Conservation (phyloP, 148 eudicot species). For the Rhododendron molle region DNA sequence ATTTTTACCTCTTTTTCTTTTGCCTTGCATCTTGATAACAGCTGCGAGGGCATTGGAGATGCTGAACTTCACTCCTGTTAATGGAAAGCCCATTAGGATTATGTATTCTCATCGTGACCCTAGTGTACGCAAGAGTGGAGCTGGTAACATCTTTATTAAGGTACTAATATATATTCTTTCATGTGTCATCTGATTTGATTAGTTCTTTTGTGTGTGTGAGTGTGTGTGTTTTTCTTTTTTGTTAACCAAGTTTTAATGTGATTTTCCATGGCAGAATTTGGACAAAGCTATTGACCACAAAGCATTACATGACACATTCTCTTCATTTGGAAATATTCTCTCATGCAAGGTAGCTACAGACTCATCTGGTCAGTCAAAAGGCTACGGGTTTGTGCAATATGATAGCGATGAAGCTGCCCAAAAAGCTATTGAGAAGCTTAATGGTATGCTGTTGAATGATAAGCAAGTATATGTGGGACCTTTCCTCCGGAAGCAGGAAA, state of each 20-base stretch:
- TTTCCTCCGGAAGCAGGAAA: constrained; percentile 70
- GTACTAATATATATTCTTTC: constrained; percentile 23
- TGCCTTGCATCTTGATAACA: constrained; percentile 23
- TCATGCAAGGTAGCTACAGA: constrained; percentile 91
- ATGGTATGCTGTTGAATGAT: constrained; percentile 82
- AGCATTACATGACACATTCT: constrained; percentile 75
- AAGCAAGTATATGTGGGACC: constrained; percentile 90
- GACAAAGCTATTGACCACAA: constrained; percentile 90
- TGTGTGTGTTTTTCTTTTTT: neutral
- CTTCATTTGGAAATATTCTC: constrained; percentile 66
- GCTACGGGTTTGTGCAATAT: constrained; percentile 94
- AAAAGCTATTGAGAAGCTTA: constrained; percentile 74
- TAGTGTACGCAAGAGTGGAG: constrained; percentile 63
- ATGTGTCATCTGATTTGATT: neutral
- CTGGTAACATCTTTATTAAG: constrained; percentile 87
- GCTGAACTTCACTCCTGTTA: constrained; percentile 71
- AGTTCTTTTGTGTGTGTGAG: neutral
- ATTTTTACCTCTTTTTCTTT: neutral
- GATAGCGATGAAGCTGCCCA: constrained; percentile 77
- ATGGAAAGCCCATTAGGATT: constrained; percentile 73
- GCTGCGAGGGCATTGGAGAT: constrained; percentile 67
- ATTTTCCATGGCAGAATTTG: constrained; percentile 53
- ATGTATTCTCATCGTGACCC: constrained; percentile 89
- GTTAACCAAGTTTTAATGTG: constrained; percentile 1
- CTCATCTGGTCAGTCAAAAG: constrained; percentile 76